Conservation (phyloP, 352 stramenopile species). For the Globisporangium uncinulatum region DNA sequence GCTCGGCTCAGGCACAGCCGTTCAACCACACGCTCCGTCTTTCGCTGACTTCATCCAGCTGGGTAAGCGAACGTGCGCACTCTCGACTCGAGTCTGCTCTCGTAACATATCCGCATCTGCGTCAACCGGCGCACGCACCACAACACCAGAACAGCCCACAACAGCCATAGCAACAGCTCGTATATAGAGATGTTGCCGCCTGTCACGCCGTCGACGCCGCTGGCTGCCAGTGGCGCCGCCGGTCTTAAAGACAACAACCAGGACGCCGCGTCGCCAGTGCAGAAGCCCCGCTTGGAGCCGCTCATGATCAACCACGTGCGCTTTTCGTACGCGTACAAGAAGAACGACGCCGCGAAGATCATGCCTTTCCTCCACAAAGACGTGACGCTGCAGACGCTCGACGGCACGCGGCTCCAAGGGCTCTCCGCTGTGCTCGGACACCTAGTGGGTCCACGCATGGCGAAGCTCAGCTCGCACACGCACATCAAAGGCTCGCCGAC, state of each 20-base stretch:
- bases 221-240: background rate
- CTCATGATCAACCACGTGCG: slow-evolving; percentile 50
- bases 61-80: too few relatives aligned
- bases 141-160: background rate
- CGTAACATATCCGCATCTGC: background rate
- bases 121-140: background rate
- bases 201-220: background rate
- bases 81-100: background rate
- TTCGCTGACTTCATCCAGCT: too few relatives aligned
- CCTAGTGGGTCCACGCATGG: slow-evolving; percentile 63
- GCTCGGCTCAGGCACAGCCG: too few relatives aligned
- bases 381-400: slow-evolving; percentile 42
- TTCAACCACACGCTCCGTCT: too few relatives aligned
- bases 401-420: slow-evolving; percentile 37
- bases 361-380: slow-evolving; percentile 58
- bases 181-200: slow-evolving; percentile 4
- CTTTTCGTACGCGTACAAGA: slow-evolving; percentile 65
- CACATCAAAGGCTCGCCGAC: slow-evolving; percentile 57
- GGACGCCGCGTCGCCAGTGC: background rate
- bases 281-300: slow-evolving; percentile 28
- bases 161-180: background rate
- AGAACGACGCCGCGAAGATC: slow-evolving; percentile 68
- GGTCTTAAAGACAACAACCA: background rate
- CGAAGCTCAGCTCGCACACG: slow-evolving; percentile 59
- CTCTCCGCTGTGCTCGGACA: slow-evolving; percentile 62